phyloP scores from a whole-genome alignment of 495 filamentous ascomycete genomes.

The Tuber aestivum region DNA sequence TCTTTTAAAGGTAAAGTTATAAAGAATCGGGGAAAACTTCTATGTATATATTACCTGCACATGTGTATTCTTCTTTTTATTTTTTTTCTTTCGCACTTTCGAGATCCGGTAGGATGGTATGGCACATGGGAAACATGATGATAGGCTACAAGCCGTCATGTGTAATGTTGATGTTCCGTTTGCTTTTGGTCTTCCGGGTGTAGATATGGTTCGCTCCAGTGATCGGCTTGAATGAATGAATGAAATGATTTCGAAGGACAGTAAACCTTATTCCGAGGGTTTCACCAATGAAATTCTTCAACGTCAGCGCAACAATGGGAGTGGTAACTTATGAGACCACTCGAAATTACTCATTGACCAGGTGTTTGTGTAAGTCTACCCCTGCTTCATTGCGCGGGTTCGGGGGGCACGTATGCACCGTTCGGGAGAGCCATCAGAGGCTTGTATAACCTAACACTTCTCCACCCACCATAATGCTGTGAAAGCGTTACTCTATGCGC shows the following conservation, averaged over 20 bases:
- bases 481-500: neutral
- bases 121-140: neutral
- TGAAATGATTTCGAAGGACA: neutral
- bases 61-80: neutral
- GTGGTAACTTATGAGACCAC: neutral
- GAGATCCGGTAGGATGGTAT: neutral
- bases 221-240: neutral
- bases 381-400: neutral
- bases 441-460: neutral
- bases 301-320: neutral
- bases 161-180: neutral
- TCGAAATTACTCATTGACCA: neutral
- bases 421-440: neutral
- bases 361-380: neutral
- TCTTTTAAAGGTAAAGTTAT: slow-evolving; percentile 23
- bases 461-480: neutral
- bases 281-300: neutral
- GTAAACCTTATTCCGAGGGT: neutral
- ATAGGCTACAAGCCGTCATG: neutral
- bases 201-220: neutral
- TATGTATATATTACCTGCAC: neutral
- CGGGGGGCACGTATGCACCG: neutral
- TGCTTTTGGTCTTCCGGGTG: neutral
- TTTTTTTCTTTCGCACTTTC: neutral
- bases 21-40: neutral